Conservation (phyloP, 1,284 basidiomycete genomes). For the Fomitopsis betulina region DNA sequence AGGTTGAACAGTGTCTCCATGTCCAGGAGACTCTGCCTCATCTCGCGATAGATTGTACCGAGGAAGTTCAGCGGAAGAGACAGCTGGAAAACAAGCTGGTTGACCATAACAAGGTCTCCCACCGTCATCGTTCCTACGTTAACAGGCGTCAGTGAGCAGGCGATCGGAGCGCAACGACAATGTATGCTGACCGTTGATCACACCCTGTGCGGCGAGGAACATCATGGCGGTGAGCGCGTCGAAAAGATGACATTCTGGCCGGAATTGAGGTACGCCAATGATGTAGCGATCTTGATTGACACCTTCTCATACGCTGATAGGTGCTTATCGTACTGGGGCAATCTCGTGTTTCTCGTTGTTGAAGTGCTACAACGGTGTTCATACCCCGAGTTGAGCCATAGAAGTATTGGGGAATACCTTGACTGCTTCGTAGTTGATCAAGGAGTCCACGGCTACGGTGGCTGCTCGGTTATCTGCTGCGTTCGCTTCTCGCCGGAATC, state of each 20-base stretch:
- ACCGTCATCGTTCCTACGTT: slow-evolving; percentile 90
- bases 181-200: slow-evolving; percentile 70
- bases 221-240: slow-evolving; percentile 90
- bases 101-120: slow-evolving; percentile 97
- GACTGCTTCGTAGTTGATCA: slow-evolving; percentile 98
- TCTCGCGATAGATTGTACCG: slow-evolving; percentile 94
- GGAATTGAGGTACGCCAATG: slow-evolving; percentile 89
- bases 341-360: slow-evolving; percentile 96
- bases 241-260: slow-evolving; percentile 98
- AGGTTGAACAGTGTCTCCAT: slow-evolving; percentile 97
- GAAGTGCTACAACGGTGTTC: slow-evolving; percentile 64
- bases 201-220: slow-evolving; percentile 94
- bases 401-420: slow-evolving; percentile 52
- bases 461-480: slow-evolving; percentile 96
- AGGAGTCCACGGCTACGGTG: slow-evolving; percentile 88
- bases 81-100: slow-evolving; percentile 98
- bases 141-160: neutral
- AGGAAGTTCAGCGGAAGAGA: slow-evolving; percentile 96
- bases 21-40: slow-evolving; percentile 92
- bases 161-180: neutral
- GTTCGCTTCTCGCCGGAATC: slow-evolving; percentile 93
- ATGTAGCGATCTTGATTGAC: slow-evolving; percentile 93
- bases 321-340: slow-evolving; percentile 87
- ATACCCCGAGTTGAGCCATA: neutral
- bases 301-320: slow-evolving; percentile 87